Conservation (phyloP, 2,329 filamentous ascomycete genomes). For the Escovopsis weberi region DNA sequence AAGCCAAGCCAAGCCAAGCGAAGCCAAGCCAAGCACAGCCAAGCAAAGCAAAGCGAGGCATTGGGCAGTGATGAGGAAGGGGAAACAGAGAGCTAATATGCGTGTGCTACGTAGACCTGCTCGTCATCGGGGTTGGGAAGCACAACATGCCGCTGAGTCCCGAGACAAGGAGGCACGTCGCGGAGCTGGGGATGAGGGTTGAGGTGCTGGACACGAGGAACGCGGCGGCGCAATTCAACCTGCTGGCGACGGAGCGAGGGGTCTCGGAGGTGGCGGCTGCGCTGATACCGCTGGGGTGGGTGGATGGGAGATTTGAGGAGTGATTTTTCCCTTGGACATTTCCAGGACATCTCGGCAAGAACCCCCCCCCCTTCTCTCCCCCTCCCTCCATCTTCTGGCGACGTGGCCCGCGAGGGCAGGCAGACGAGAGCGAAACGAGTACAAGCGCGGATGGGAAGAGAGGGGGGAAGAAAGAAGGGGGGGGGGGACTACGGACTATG, state of each 20-base stretch:
- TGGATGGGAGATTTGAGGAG: conserved; percentile 29
- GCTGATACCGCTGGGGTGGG: conserved; percentile 75
- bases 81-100: not conserved
- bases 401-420: too few species aligned
- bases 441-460: too few species aligned
- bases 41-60: not conserved
- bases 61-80: not conserved
- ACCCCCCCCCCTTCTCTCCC: too few species aligned
- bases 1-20: too few species aligned
- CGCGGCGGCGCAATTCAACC: conserved; percentile 85
- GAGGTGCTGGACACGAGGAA: conserved; percentile 89
- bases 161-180: conserved; percentile 56
- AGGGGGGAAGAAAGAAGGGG: too few species aligned
- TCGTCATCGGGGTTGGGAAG: conserved; percentile 77
- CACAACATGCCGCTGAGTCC: conserved; percentile 64
- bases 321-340: not conserved
- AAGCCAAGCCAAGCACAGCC: not conserved
- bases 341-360: too few species aligned
- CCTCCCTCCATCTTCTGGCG: too few species aligned
- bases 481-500: too few species aligned
- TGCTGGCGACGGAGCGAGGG: conserved; percentile 87
- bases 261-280: conserved; percentile 75
- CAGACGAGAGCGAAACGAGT: too few species aligned
- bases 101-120: conserved; percentile 45
- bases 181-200: conserved; percentile 65